Conservation (phyloP, 306 rosid species). For the Lotus japonicus region DNA sequence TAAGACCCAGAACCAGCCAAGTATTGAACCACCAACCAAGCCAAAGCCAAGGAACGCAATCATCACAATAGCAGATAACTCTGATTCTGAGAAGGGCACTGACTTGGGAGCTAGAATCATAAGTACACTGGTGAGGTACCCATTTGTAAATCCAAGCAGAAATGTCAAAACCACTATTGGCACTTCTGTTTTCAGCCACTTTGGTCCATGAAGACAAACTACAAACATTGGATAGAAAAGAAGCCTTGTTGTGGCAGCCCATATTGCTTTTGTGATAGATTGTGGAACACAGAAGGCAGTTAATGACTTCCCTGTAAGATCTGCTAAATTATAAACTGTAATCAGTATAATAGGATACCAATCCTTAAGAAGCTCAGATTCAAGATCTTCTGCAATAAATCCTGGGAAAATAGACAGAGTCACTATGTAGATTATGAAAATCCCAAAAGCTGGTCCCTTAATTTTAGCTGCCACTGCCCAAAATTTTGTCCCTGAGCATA, state of each 20-base stretch:
- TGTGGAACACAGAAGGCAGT: slow-evolving; percentile 63
- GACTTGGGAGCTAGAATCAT: slow-evolving; percentile 73
- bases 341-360: slow-evolving; percentile 93
- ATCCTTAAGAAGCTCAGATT: slow-evolving; percentile 59
- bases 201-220: slow-evolving; percentile 74
- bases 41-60: slow-evolving; percentile 73
- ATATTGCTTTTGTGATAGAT: slow-evolving; percentile 49
- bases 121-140: slow-evolving; percentile 75
- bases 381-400: slow-evolving; percentile 67
- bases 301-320: slow-evolving; percentile 67
- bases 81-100: slow-evolving; percentile 57
- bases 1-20: slow-evolving; percentile 86
- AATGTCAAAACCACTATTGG: slow-evolving; percentile 61
- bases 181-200: slow-evolving; percentile 66
- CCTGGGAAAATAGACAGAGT: slow-evolving; percentile 93
- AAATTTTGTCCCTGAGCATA: slow-evolving; percentile 43
- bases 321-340: slow-evolving; percentile 65
- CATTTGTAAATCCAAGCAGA: slow-evolving; percentile 78
- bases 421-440: slow-evolving; percentile 64
- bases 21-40: slow-evolving; percentile 75
- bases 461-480: slow-evolving; percentile 55
- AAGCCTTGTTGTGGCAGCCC: slow-evolving; percentile 57
- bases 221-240: slow-evolving; percentile 79
- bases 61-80: slow-evolving; percentile 79
- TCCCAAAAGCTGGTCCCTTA: slow-evolving; percentile 56